Conservation (phyloP, 2,329 filamentous ascomycete genomes). For the Orbilia javanica region DNA sequence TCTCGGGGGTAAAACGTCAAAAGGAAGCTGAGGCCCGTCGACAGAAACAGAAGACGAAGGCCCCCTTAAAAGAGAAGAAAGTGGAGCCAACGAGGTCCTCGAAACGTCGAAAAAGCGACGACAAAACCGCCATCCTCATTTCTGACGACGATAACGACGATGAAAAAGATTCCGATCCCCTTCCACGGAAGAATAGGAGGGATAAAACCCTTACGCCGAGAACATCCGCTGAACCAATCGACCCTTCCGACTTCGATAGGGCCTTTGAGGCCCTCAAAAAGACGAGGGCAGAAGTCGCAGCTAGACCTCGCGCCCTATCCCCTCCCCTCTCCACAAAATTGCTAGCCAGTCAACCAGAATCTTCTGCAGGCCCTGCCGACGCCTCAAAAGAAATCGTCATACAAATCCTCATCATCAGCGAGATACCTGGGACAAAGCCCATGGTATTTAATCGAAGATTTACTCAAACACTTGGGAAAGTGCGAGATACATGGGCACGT, state of each 20-base stretch:
- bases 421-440: constrained; percentile 40
- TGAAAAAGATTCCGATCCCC: background rate
- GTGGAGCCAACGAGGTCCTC: constrained; percentile 29
- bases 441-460: constrained; percentile 45
- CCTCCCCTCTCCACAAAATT: constrained; percentile 2
- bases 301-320: background rate
- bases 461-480: constrained; percentile 43
- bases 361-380: constrained; percentile 31
- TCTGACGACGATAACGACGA: constrained; percentile 31
- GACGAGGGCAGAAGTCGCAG: constrained; percentile 11
- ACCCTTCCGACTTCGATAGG: constrained; percentile 42
- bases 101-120: constrained; percentile 44
- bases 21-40: constrained; percentile 19
- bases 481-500: constrained; percentile 40
- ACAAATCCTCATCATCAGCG: constrained; percentile 42
- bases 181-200: constrained; percentile 10
- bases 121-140: constrained; percentile 7
- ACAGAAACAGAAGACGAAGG: constrained; percentile 33
- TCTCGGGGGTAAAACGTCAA: constrained; percentile 23
- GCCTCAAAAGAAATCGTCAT: constrained; percentile 45
- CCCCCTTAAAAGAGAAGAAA: background rate
- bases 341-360: constrained; percentile 14
- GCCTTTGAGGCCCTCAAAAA: constrained; percentile 39
- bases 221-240: constrained; percentile 6
- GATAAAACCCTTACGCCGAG: background rate